phyloP scores from a whole-genome alignment of 2,329 filamentous ascomycete genomes.

The Delphinella strobiligena region DNA sequence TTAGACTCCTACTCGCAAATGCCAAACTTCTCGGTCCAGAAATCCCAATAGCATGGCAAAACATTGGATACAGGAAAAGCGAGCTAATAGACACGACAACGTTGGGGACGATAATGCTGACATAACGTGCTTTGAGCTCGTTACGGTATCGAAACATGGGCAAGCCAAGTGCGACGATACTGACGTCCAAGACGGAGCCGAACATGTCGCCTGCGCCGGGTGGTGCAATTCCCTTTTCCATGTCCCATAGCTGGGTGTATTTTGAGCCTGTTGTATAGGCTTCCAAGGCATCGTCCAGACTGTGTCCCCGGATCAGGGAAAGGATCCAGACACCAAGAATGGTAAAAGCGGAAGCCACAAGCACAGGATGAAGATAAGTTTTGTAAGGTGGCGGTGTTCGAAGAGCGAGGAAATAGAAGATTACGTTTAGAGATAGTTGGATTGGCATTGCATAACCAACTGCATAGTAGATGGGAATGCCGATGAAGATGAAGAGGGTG shows the following conservation, averaged over 20 bases:
- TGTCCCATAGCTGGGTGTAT: conserved; percentile 41
- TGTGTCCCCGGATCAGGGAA: conserved; percentile 32
- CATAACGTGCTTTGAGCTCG: conserved; percentile 37
- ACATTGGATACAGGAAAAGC: conserved; percentile 44
- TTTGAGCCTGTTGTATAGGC: conserved; percentile 41
- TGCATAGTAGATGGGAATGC: conserved; percentile 43
- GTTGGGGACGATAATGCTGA: conserved; percentile 43
- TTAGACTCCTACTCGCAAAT: conserved; percentile 45
- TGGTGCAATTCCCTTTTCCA: conserved; percentile 16
- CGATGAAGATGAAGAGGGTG: conserved; percentile 36
- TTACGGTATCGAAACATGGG: conserved; percentile 50
- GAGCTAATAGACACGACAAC: conserved; percentile 40
- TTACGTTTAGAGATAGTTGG: conserved; percentile 36
- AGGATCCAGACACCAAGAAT: conserved; percentile 43
- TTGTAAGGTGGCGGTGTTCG: conserved; percentile 37
- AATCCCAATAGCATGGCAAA: conserved; percentile 46
- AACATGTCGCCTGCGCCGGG: conserved; percentile 49
- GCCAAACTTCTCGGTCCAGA: conserved; percentile 39
- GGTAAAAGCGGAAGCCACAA: conserved; percentile 42
- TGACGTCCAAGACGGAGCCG: conserved; percentile 42
- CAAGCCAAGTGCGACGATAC: conserved; percentile 46
- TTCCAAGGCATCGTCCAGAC: conserved; percentile 29
- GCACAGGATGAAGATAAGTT: conserved; percentile 45
- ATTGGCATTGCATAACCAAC: conserved; percentile 38
- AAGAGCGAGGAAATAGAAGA: conserved; percentile 41